Percentiles rank a stretch among this genome's conserved stretches.
These are phyloP conservation scores for Fonsecaea nubica DNA, from an alignment of 2,329 filamentous ascomycete genomes.

Conservation along the genomic window DNA sequence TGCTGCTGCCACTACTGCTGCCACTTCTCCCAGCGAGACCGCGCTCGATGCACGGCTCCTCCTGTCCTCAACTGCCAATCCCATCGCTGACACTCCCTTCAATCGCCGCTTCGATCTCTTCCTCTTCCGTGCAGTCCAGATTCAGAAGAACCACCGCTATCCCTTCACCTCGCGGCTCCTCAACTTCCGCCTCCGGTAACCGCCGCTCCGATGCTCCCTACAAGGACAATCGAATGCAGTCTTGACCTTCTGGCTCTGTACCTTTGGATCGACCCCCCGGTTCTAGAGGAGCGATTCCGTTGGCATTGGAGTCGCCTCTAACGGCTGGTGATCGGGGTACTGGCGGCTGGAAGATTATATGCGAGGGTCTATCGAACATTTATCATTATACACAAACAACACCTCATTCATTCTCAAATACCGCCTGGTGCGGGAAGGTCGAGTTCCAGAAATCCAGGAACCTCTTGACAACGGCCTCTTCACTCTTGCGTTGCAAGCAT, in stretches of 20 bases:
- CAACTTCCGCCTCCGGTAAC: slow-evolving; percentile 23
- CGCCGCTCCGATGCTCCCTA: slow-evolving; percentile 36
- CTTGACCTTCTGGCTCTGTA: slow-evolving; percentile 30
- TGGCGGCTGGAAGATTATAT: too few relatives aligned
- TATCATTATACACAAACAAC: slow-evolving; percentile 15
- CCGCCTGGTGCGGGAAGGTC: neutral
- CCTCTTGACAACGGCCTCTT: neutral
- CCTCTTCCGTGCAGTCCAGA: slow-evolving; percentile 30
- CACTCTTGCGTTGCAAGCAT: neutral
- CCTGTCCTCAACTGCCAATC: slow-evolving; percentile 29
- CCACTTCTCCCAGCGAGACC: slow-evolving; percentile 9
- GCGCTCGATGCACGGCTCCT: slow-evolving; percentile 22
- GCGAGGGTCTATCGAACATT: slow-evolving; percentile 19
- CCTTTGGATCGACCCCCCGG: slow-evolving; percentile 25
- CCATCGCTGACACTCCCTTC: slow-evolving; percentile 29
- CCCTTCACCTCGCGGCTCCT: slow-evolving; percentile 14
- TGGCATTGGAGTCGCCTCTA: neutral
- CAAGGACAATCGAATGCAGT: slow-evolving; percentile 33
- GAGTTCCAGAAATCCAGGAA: neutral
- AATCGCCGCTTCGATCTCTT: neutral
- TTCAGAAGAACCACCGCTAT: slow-evolving; percentile 26
- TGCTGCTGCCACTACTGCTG: neutral
- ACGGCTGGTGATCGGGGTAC: slow-evolving; percentile 12
- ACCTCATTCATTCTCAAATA: slow-evolving; percentile 1
- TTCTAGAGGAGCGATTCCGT: neutral